A percentile compares a stretch with the other conserved stretches of the same genome.
These are phyloP conservation scores for Boletus pseudo-olivaceus DNA, from an alignment of 768 basidiomycete species.

Conservation along the genomic window DNA sequence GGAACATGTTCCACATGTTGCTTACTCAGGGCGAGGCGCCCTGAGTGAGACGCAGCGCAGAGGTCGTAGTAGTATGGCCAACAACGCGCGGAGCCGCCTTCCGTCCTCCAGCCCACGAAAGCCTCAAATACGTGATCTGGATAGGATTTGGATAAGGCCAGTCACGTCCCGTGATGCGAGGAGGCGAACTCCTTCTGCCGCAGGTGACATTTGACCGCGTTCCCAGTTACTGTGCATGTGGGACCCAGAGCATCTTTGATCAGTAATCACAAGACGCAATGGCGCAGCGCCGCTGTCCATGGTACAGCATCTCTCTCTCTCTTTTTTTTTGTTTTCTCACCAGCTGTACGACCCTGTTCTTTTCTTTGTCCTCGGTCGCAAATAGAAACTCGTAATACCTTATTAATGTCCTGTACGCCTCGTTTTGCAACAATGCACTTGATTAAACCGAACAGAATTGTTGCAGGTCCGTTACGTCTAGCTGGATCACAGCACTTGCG, in stretches of 20 bases:
- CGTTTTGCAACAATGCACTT: conserved; percentile 8
- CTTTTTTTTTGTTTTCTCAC: conserved; percentile 10
- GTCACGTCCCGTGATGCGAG: conserved; percentile 24
- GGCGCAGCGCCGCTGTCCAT: neutral
- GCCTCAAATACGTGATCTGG: conserved; percentile 16
- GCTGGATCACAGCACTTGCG: neutral
- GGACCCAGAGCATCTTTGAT: conserved; percentile 10
- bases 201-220: conserved; percentile 28
- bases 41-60: conserved; percentile 3
- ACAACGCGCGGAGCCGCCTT: conserved; percentile 10
- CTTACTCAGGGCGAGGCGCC: neutral
- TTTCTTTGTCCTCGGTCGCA: conserved; percentile 3
- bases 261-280: conserved; percentile 8
- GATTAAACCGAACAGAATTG: neutral
- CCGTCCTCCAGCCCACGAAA: conserved; percentile 20
- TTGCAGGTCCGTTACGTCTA: conserved; percentile 1
- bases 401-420: conserved; percentile 4
- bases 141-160: conserved; percentile 24
- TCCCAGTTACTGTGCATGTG: conserved; percentile 7
- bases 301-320: neutral
- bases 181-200: conserved; percentile 31
- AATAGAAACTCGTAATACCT: conserved; percentile 3
- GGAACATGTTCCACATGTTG: conserved; percentile 3
- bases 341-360: conserved; percentile 12
- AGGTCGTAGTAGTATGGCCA: conserved; percentile 11